Evolutionary conservation across 805 yeast species (phyloP).

Genomic region (Yarrowia divulgata): DNA sequence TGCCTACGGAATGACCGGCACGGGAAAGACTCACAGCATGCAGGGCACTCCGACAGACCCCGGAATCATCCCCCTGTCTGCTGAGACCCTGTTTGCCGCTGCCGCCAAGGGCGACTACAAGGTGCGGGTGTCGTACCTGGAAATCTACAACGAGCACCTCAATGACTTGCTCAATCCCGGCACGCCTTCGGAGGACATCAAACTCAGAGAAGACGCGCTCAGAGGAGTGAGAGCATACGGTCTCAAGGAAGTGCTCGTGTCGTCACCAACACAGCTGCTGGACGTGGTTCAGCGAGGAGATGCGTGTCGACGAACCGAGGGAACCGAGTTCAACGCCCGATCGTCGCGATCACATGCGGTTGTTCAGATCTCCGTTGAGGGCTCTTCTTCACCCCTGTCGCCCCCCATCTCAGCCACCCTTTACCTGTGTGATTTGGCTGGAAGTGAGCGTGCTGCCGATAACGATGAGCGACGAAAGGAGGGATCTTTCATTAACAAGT

Average conservation of each 20-base stretch:
- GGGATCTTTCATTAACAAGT: constrained; percentile 91
- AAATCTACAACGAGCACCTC: constrained; percentile 75
- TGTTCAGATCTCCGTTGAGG: constrained; percentile 67
- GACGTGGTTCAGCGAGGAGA: constrained; percentile 73
- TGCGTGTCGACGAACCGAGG: constrained; percentile 75
- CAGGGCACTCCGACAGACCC: constrained; percentile 68
- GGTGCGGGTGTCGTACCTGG: constrained; percentile 70
- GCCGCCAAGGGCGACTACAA: constrained; percentile 51
- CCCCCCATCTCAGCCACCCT: constrained; percentile 61
- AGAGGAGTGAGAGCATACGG: constrained; percentile 81
- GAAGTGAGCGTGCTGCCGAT: constrained; percentile 86
- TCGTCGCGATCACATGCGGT: constrained; percentile 94
- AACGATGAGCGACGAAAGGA: constrained; percentile 86
- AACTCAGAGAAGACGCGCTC: constrained; percentile 75
- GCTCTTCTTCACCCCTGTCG: constrained; percentile 50
- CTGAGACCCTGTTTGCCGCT: constrained; percentile 60
- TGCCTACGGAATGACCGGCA: constrained; percentile 95
- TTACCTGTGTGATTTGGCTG: constrained; percentile 93
- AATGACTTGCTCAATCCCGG: constrained; percentile 61
- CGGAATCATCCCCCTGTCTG: constrained; percentile 76
- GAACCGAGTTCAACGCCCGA: constrained; percentile 86
- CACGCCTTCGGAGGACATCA: constrained; percentile 60
- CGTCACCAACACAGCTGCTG: constrained; percentile 65
- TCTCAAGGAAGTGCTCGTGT: constrained; percentile 66
- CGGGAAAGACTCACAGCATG: constrained; percentile 91